Percentiles rank a stretch among this genome's conserved stretches.
Evolutionary conservation across 495 filamentous ascomycete genomes (phyloP).

Genomic region (Pyronema domesticum): DNA sequence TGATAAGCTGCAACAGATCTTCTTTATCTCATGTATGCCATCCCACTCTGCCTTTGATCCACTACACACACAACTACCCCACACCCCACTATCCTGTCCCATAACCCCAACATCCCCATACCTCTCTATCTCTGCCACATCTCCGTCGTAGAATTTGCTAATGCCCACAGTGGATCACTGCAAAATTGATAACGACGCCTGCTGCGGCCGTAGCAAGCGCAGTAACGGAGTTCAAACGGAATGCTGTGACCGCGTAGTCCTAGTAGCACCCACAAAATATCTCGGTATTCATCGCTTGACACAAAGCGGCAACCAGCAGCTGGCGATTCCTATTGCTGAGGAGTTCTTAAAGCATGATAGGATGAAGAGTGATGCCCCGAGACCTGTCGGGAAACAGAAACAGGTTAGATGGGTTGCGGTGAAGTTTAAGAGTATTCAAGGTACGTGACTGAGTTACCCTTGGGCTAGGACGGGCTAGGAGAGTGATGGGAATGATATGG

Average conservation of each 20-base stretch:
- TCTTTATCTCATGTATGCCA: background rate
- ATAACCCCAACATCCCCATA: background rate
- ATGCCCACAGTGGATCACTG: background rate
- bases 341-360: background rate
- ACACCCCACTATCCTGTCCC: too few relatives aligned
- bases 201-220: background rate
- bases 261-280: background rate
- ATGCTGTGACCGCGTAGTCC: background rate
- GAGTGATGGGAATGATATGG: too few relatives aligned
- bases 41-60: background rate
- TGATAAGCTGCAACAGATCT: background rate
- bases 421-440: background rate
- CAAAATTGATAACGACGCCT: background rate
- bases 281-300: background rate
- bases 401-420: background rate
- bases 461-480: too few relatives aligned
- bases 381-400: background rate
- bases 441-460: background rate
- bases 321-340: background rate
- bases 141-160: background rate
- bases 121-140: background rate
- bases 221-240: too few relatives aligned
- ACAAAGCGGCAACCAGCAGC: background rate
- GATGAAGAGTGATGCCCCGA: background rate
- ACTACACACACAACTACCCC: too few relatives aligned